phyloP scores from a whole-genome alignment of 2,329 filamentous ascomycete species.

The Fusarium siculi region DNA sequence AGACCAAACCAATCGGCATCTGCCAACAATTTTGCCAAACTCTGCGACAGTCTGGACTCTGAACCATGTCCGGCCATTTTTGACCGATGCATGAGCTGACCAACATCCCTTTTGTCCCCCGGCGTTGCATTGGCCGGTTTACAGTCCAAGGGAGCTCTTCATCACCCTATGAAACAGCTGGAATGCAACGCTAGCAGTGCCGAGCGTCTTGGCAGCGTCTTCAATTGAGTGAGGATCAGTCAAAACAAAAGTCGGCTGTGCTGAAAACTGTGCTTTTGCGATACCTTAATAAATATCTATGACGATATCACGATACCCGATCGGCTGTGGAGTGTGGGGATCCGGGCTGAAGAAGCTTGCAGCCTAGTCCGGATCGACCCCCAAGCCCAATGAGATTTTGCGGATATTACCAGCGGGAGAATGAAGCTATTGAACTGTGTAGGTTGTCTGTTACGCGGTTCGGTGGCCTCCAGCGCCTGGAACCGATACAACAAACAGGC shows the following conservation, averaged over 20 bases:
- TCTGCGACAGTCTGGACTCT: constrained; percentile 5
- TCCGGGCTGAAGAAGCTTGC: constrained; percentile 5
- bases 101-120: constrained; percentile 12
- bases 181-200: constrained; percentile 26
- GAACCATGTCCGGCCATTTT: constrained; percentile 14
- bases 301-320: constrained; percentile 32
- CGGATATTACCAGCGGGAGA: constrained; percentile 6
- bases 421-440: constrained; percentile 20
- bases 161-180: constrained; percentile 9
- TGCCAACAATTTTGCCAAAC: constrained; percentile 12
- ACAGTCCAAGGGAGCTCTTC: constrained; percentile 10
- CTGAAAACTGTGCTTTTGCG: constrained; percentile 3
- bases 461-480: constrained; percentile 3
- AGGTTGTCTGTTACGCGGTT: constrained; percentile 36
- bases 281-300: constrained; percentile 31
- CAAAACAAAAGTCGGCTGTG: constrained; percentile 11
- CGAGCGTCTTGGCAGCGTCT: constrained; percentile 33
- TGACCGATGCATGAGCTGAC: constrained; percentile 28
- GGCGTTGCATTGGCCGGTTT: constrained; percentile 12
- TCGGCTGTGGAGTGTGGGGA: constrained; percentile 29
- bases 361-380: constrained; percentile 11
- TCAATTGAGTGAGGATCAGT: constrained; percentile 7
- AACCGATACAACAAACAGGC: constrained; percentile 19
- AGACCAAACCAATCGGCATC: constrained; percentile 18
- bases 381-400: constrained; percentile 1